These are phyloP conservation scores for Amaranthus tricolor DNA, from an alignment of 179 eudicot genomes.

Conservation along the genomic window DNA sequence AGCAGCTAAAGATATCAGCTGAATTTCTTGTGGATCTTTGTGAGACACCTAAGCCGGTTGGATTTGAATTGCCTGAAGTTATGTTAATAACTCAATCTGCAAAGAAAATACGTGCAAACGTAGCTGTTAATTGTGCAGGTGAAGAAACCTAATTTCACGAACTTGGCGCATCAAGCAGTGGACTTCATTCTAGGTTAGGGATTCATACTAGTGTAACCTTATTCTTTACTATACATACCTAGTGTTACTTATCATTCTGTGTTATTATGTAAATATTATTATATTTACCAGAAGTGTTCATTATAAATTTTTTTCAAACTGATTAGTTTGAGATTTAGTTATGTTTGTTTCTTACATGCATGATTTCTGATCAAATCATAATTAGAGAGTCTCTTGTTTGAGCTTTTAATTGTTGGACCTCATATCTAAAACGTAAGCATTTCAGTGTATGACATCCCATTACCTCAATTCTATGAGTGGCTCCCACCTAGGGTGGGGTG, in stretches of 20 bases:
- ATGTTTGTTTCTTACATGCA: too few species aligned
- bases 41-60: conserved; percentile 42
- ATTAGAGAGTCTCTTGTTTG: too few species aligned
- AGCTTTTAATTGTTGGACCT: too few species aligned
- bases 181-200: conserved; percentile 68
- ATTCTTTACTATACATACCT: background rate
- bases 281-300: background rate
- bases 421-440: too few species aligned
- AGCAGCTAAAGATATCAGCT: conserved; percentile 68
- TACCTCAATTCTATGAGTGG: too few species aligned
- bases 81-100: background rate
- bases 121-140: conserved; percentile 33
- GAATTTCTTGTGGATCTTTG: conserved; percentile 92
- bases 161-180: conserved; percentile 84
- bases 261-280: background rate
- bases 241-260: background rate
- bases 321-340: background rate
- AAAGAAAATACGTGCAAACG: background rate
- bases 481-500: too few species aligned
- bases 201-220: background rate
- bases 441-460: too few species aligned
- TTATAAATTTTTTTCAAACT: background rate
- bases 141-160: conserved; percentile 49
- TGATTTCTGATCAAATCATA: too few species aligned
- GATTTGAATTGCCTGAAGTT: conserved; percentile 15